Base-by-base conservation (phyloP, 2,329 filamentous ascomycete species). In the Xylariaceae sp. region DNA sequence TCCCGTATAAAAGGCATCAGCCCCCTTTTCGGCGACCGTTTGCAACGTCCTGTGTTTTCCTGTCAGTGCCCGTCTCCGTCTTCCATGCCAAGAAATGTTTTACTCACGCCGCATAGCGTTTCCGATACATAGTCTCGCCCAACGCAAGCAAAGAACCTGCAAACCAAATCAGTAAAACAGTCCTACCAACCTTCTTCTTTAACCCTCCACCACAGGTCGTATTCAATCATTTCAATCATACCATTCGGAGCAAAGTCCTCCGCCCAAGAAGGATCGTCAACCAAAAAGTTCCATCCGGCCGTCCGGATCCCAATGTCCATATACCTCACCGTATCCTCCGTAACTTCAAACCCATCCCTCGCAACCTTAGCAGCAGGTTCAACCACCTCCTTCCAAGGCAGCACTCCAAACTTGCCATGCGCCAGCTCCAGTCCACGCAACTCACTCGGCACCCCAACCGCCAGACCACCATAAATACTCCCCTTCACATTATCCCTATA, bases 211-310 rank as follows among this genome's bases (percentile, higher is more conserved):
- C 19, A 3, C 8, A 11, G 12, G 8, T 3, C 35, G 8, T 11
- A 11, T 9, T 11, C 8, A 11, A 11, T 11, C 12, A 6, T 7
- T 26, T 45, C 26, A 49, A 5, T 9, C 51, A 51, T 51, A 66
- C 65, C 92, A 57, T 91, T 84, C 0, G 90, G 90, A 2, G 90
- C 91, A 73, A 96, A 96, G 67, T 96, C 92, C 47, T 88, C 70
- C 0, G 91, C 89, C 87, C 90, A 97, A 3, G 83, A 81, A 0
- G 87, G 84, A 54, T 96, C 84, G 2, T 87, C 77, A 0, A 84
- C 74, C 0, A 96, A 73, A 64, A 95, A 96, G 62, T 89, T 74
- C 48, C 65, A 60, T 1, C 64, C 61, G 6, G 62, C 52, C 4
- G 42, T 56, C 53, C 60, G 50, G 30, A 73, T 64, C 6, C 79